Evolutionary conservation across 139 green algal species (phyloP), one percentile per base, ranked within the genome.

Genomic region (Tetradesmus lagerheimii): DNA sequence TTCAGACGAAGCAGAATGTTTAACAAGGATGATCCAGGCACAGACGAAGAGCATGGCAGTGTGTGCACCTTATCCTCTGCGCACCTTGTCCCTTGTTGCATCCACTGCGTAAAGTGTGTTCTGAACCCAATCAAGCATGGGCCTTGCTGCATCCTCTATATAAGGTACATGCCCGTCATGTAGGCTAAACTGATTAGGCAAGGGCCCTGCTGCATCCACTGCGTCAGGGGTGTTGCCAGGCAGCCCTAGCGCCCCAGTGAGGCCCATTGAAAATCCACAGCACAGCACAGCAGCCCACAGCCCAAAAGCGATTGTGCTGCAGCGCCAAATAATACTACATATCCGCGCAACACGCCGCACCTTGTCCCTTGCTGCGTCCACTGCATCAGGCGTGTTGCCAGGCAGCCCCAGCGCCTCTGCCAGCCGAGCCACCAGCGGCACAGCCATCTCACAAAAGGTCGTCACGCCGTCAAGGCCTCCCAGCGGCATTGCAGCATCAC

Each of bases 391-490:
- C 4, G 92, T 86, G 92, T 96, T 96, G 67, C 91, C 80, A 1
- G 96, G 96, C 88, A 99, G 93, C 11, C 96, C 97, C 25, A 98
- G 90, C 38, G 90, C 85, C 93, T 98, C 97, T 45, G 95, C 90
- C 50, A 99, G 93, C 47, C 97, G 94, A 1, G 92, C 71, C 34
- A 97, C 96, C 81, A 99, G 92, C 25, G 97, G 96, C 90, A 97
- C 93, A 1, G 97, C 97, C 89, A 98, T 94, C 92, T 99, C 97
- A 66, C 95, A 98, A 89, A 98, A 99, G 80, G 95, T 98, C 86
- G 91, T 92, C 14, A 99, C 86, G 71, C 97, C 97, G 86, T 98
- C 97, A 71, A 98, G 81, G 57, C 96, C 93, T 1, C 95, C 96
- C 8, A 98, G 47, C 37, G 90, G 75, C 16, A 39, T 67, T 12